Evolutionary conservation across 2,329 filamentous ascomycete genomes (phyloP).

Genomic region (Fusarium verticillioides): DNA sequence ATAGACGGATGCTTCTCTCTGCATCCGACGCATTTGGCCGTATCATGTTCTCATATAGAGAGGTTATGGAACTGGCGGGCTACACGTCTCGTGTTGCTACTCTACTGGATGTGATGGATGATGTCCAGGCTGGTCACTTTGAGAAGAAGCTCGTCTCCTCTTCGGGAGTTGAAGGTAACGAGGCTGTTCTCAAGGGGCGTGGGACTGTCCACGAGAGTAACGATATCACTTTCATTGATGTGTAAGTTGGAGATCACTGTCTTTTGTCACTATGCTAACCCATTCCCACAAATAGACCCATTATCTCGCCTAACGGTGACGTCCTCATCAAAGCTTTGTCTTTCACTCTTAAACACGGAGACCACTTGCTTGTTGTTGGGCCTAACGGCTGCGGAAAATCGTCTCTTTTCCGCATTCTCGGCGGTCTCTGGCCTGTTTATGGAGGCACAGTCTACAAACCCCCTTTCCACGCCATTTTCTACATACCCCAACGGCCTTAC

Average conservation of each 20-base stretch:
- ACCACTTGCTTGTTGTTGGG: constrained; percentile 93
- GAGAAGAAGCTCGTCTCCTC: constrained; percentile 97
- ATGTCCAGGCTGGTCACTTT: constrained; percentile 89
- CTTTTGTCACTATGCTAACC: constrained; percentile 29
- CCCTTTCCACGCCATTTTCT: constrained; percentile 93
- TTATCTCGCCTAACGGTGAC: constrained; percentile 96
- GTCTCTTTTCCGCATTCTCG: constrained; percentile 93
- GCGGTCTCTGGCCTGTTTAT: constrained; percentile 97
- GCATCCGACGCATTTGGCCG: constrained; percentile 96
- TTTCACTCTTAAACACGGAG: constrained; percentile 85
- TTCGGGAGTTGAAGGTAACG: constrained; percentile 82
- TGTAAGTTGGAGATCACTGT: constrained; percentile 60
- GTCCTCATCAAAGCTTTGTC: constrained; percentile 87
- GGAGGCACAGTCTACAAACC: constrained; percentile 94
- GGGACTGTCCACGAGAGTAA: constrained; percentile 84
- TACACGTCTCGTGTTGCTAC: constrained; percentile 94
- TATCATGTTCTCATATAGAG: constrained; percentile 97
- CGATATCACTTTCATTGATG: constrained; percentile 85
- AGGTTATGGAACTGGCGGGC: constrained; percentile 94
- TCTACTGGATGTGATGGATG: constrained; percentile 92
- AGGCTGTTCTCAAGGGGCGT: constrained; percentile 82
- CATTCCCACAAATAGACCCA: constrained; percentile 65
- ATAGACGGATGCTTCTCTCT: constrained; percentile 88
- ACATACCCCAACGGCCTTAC: constrained; percentile 96
- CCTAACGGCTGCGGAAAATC: constrained; percentile 98